Conservation (phyloP, 495 filamentous ascomycete genomes). For the Glutinoglossum americanum region DNA sequence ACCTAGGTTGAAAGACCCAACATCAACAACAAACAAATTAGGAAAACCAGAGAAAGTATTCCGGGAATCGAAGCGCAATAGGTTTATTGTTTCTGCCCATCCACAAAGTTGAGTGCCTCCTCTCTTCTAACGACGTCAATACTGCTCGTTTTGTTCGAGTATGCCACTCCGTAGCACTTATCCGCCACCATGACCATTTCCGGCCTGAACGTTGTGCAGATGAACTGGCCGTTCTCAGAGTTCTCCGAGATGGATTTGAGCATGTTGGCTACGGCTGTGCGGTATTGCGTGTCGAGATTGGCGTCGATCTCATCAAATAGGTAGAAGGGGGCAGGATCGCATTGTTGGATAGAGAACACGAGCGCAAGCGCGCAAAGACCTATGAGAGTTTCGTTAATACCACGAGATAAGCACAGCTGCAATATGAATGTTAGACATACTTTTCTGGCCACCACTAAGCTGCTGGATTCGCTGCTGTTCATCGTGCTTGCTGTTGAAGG, state of each 20-base stretch:
- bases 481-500: constrained; percentile 95
- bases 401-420: not conserved
- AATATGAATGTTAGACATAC: constrained; percentile 24
- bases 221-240: constrained; percentile 27
- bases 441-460: constrained; percentile 93
- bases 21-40: not conserved
- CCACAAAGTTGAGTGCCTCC: constrained; percentile 82
- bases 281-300: constrained; percentile 93
- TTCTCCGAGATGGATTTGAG: constrained; percentile 46
- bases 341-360: constrained; percentile 96
- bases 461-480: constrained; percentile 97
- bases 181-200: constrained; percentile 91
- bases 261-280: constrained; percentile 80
- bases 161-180: constrained; percentile 93
- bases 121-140: constrained; percentile 76
- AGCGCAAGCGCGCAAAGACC: constrained; percentile 87
- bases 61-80: too few species aligned
- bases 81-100: constrained; percentile 36
- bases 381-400: constrained; percentile 13
- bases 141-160: constrained; percentile 76
- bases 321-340: constrained; percentile 93
- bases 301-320: constrained; percentile 99
- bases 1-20: not conserved
- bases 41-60: not conserved
- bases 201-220: constrained; percentile 87